A percentile compares a stretch with the other conserved stretches of the same genome.
phyloP scores from a whole-genome alignment of 495 filamentous ascomycete genomes.

The Lasiosphaeriaceae sp. region DNA sequence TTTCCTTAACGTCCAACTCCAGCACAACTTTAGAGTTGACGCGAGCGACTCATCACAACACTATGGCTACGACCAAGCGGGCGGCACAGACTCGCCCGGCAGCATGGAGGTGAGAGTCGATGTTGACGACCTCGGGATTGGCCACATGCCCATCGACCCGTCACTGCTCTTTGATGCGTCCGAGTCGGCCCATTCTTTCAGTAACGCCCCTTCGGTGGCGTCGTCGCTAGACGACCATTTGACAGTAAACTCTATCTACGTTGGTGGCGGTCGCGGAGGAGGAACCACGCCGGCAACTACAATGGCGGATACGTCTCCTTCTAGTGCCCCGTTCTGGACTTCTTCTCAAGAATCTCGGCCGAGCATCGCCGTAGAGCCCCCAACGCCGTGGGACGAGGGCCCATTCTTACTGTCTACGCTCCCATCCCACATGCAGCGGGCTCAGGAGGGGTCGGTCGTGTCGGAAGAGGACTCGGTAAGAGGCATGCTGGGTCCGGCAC shows the following conservation, averaged over 20 bases:
- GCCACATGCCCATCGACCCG: slow-evolving; percentile 26
- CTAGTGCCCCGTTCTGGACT: background rate
- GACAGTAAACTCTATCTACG: slow-evolving; percentile 10
- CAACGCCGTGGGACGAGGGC: slow-evolving; percentile 6
- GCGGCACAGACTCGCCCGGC: background rate
- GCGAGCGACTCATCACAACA: background rate
- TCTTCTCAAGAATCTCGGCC: background rate
- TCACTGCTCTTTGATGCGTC: slow-evolving; percentile 21
- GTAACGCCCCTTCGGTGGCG: slow-evolving; percentile 17
- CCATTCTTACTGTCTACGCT: background rate
- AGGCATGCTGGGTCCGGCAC: background rate
- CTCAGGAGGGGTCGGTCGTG: background rate
- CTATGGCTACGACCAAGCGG: background rate
- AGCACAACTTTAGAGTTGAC: background rate
- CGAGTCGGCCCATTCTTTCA: slow-evolving; percentile 21
- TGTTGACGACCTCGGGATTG: slow-evolving; percentile 9
- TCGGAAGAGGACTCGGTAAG: slow-evolving; percentile 1
- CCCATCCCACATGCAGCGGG: background rate
- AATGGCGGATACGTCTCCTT: background rate
- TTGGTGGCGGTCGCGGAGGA: slow-evolving; percentile 8
- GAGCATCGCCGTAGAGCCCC: slow-evolving; percentile 8
- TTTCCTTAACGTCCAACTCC: slow-evolving; percentile 1
- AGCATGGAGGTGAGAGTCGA: slow-evolving; percentile 6
- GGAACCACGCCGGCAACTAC: background rate
- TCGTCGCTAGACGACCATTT: slow-evolving; percentile 24